Base-by-base conservation (phyloP, 495 filamentous ascomycete species). In the Hypoxylon trugodes region DNA sequence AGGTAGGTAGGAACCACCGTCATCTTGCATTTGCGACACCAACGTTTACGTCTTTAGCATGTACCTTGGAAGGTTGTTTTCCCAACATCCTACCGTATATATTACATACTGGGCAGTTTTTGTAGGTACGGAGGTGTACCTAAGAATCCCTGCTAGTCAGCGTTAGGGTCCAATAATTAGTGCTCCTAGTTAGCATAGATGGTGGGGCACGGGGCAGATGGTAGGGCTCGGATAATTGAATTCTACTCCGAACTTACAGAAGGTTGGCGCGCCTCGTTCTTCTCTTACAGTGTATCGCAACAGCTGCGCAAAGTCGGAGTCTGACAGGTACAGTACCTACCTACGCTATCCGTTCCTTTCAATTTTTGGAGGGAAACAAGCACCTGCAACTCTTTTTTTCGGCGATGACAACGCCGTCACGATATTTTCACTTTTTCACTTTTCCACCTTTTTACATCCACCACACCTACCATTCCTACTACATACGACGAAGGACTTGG, bases 221-320 rank as follows among this genome's bases (percentile, higher is more conserved):
- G 25, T 33, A 59, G 55, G 55, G 42, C 16, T 65, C 55, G 62
- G 62, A 60, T 65, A 65, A 65, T 65, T 65, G 49, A 59, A 59
- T 24, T 43, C 47, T 52, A 8, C 49, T 28, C 61, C 54, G 54
- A 65, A 59, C 59, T 59, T 59, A 37, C 48, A 59, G n/a, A 54
- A 54, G 54, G 54, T 10, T 53, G 48, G 54, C 55, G 61, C 61
- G 61, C 61, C 54, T 52, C 48, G 52, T 42, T 21, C 28, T 22
- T 7, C 46, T 46, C 19, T 56, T 49, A 25, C 45, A 38, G 33
- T 38, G 21, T 13, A 28, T 32, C 49, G 32, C 45, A 49, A n/a
- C n/a, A n/a, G n/a, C n/a, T n/a, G 43, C 33, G 51, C 40, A 59
- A n/a, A 22, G 25, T n/a, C 21, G 13, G 58, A 32, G 30, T 50